Evolutionary conservation across 257 asterid genomes (phyloP).

Genomic region (Salvia miltiorrhiza): DNA sequence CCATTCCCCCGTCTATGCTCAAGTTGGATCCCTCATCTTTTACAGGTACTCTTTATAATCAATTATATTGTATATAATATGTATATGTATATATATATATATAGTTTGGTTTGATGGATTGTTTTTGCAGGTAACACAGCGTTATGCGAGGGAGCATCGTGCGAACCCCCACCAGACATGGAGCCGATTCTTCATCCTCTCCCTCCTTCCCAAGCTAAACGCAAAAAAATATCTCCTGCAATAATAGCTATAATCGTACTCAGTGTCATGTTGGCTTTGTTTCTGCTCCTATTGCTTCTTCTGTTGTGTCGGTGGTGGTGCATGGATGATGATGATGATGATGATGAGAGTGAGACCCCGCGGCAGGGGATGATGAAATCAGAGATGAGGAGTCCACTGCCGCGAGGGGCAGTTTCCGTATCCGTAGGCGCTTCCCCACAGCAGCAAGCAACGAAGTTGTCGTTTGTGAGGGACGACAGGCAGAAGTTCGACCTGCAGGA

Average conservation of each 20-base stretch:
- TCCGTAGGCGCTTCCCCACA: background rate
- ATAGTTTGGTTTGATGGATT: background rate
- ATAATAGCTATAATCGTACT: conserved; percentile 32
- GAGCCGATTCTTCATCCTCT: conserved; percentile 35
- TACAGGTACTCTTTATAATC: too few species aligned
- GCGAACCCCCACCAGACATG: conserved; percentile 43
- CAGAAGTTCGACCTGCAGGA: conserved; percentile 73
- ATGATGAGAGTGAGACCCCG: conserved; percentile 14
- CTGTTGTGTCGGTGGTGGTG: conserved; percentile 29
- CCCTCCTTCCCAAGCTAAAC: background rate
- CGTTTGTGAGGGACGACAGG: conserved; percentile 66
- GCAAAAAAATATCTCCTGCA: conserved; percentile 17
- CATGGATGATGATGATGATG: background rate
- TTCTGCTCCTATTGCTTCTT: conserved; percentile 38
- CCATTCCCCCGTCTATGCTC: conserved; percentile 47
- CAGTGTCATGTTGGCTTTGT: conserved; percentile 32
- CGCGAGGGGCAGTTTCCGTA: too few species aligned
- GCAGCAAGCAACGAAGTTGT: conserved; percentile 41
- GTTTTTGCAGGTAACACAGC: conserved; percentile 54
- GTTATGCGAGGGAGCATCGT: conserved; percentile 55
- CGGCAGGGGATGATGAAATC: conserved; percentile 12
- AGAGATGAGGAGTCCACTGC: too few species aligned
- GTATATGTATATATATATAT: too few species aligned
- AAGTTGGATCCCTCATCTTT: conserved; percentile 57
- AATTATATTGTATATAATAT: too few species aligned